Base-by-base conservation (phyloP, 176 grass and related monocot genomes). In the Cenchrus fungigraminus region DNA sequence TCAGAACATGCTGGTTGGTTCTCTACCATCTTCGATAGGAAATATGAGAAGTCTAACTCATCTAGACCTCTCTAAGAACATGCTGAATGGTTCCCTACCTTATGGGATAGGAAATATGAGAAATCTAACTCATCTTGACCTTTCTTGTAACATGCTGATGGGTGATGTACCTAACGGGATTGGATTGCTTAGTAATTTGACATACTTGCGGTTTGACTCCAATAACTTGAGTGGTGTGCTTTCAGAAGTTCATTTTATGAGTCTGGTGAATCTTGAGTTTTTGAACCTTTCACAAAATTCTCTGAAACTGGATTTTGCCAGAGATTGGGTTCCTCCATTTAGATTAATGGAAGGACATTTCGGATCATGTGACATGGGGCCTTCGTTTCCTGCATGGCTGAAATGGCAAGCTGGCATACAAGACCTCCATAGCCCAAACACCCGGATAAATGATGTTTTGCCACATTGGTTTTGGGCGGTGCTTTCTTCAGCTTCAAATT, bases 381-480 rank as follows among this genome's bases (percentile, higher is more conserved):
- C 84, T 29, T 15, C 8, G 0, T 92, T 92, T 67, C 93, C 90
- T 10, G 6, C 77, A n/a, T 95, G 93, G 90, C 68, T 92, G n/a
- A 63, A 12, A 22, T 89, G 69, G 67, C 92, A 88, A 62, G 45
- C 8, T 9, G 67, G 73, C 22, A 68, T 92, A 14, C 0, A 0
- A 0, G 0, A 1, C 2, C 47, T 94, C 64, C 49, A 83, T 51
- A 77, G 90, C n/a, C 84, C 85, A 25, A 91, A 88, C n/a, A n/a
- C 87, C 59, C 31, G 34, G 29, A 94, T 94, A 65, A n/a, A 49
- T 37, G 92, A 78, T 55, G 64, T 32, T 9, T 58, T 94, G 8
- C 92, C 92, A 42, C 32, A 50, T 3, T 92, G 92, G 92, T 88
- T 92, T 74, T 94, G 87, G 92, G 57, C 5, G 25, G 37, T 42